Base-by-base conservation (phyloP, 129 eudicot species). In the Heracleum sosnowskyi region DNA sequence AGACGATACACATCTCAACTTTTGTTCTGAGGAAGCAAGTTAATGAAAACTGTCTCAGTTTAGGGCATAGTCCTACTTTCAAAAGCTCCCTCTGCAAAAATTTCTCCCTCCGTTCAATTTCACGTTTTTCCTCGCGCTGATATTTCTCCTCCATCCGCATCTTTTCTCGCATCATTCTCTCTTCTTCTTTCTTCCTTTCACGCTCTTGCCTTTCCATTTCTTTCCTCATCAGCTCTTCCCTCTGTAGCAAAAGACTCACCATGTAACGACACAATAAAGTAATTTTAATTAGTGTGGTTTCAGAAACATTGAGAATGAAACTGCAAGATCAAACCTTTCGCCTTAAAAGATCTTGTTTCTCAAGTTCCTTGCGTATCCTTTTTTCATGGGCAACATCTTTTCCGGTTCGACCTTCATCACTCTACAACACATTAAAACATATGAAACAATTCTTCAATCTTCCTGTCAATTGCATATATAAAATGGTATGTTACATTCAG, bases 131-230 rank as follows among this genome's bases (percentile, higher is more conserved):
- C 84, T 96, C 97, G 34, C 97, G 92, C 84, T 87, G 96, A 79
- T 78, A 92, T 81, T 91, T 87, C 85, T 92, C 99, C 78, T 86
- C 94, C 83, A 69, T 88, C 71, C 86, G 85, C 83, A 90, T 92
- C 83, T 85, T 90, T 86, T 96, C 99, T 24, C 97, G 88, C 91
- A 90, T 75, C 73, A 90, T 57, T 82, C 97, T 80, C 77, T 88
- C 95, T 89, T 90, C 97, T 89, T 92, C 97, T 79, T 90, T 92
- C 60, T 84, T 86, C 78, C 97, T 87, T 79, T 92, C 97, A 36
- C 99, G 97, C 62, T 92, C 97, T 81, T 90, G 99, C 78, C 84
- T 90, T 82, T 96, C 99, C 91, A 89, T 90, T 77, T 96, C 99
- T 82, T 90, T 96, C 85, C 74, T 90, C 81, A 89, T 82, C 60